A percentile compares a stretch with the other conserved stretches of the same genome.
phyloP scores from a whole-genome alignment of 2,329 filamentous ascomycete genomes.

The Xylariaceae sp. region DNA sequence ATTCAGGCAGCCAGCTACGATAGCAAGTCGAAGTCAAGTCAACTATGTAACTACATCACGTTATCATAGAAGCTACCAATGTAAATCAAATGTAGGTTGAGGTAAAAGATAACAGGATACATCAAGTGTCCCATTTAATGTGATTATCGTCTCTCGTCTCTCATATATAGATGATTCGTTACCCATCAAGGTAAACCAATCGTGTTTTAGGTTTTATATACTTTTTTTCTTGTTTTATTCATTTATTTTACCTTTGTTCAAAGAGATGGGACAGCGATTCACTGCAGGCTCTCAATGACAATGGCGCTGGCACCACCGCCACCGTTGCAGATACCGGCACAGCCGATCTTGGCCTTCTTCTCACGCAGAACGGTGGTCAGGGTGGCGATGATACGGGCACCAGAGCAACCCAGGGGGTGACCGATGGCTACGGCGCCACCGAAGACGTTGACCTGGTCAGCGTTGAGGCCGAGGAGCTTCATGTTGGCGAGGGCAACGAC shows the following conservation, averaged over 20 bases:
- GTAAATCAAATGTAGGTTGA: no score
- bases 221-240: background rate
- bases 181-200: background rate
- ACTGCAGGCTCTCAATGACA: slow-evolving; percentile 67
- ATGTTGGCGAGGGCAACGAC: slow-evolving; percentile 95
- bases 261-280: slow-evolving; percentile 14
- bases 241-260: background rate
- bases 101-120: no score
- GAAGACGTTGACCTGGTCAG: slow-evolving; percentile 90
- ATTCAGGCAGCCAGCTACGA: no score
- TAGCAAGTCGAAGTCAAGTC: no score
- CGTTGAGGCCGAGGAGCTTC: slow-evolving; percentile 74
- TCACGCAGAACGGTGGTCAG: slow-evolving; percentile 82
- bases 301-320: slow-evolving; percentile 92
- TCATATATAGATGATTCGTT: background rate
- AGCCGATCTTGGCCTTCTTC: slow-evolving; percentile 90
- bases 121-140: no score
- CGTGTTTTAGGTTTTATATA: background rate
- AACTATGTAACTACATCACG: no score
- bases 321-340: slow-evolving; percentile 95
- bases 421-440: slow-evolving; percentile 94
- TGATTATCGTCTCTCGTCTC: background rate
- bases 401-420: slow-evolving; percentile 89
- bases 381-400: slow-evolving; percentile 88
- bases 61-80: no score